Base-by-base conservation (phyloP, 2,329 filamentous ascomycete species). In the Pseudogymnoascus verrucosus region DNA sequence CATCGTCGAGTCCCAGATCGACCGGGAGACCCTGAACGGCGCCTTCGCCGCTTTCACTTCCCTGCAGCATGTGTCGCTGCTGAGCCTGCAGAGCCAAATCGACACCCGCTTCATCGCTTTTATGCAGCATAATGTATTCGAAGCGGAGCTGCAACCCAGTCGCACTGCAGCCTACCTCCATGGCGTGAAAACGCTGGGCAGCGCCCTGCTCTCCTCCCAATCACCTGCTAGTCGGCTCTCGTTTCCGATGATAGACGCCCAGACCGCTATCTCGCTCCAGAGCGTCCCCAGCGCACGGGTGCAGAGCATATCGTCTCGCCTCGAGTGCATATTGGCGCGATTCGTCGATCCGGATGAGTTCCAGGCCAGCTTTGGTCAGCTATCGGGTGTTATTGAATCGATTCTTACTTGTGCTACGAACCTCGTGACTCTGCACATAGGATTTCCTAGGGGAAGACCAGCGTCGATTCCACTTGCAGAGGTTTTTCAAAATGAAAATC, bases 141-240 rank as follows among this genome's bases (percentile, higher is more conserved):
- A 54, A 2, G 26, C 47, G 26, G 47, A 8, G 14, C 76, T 83
- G 12, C 77, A 81, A 65, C 76, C 86, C 23, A 79, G 81, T 67
- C 89, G 86, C 86, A 80, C 82, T 47, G 78, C 80, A 12, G 86
- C 87, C 16, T 89, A 84, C 69, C 80, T 82, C 10, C 84, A 86
- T 69, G 84, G 83, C 34, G 79, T 84, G 5, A 81, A 79, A 65
- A 87, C 81, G 1, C 78, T 89, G 23, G 81, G 82, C 6, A 74
- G 78, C 19, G 84, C 86, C 2, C 75, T 88, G 2, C 73, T 86
- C 47, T 77, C 80, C 34, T 82, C 84, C 0, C 75, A 78, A 64
- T 84, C 84, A 36, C 79, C 80, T 21, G 82, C 82, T 63, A 82
- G 82, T 47, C 79, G 84, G 31, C 88, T 89, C 69, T 83, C 83